phyloP scores from a whole-genome alignment of 2,329 filamentous ascomycete species.

The Aurifilum marmelostoma region DNA sequence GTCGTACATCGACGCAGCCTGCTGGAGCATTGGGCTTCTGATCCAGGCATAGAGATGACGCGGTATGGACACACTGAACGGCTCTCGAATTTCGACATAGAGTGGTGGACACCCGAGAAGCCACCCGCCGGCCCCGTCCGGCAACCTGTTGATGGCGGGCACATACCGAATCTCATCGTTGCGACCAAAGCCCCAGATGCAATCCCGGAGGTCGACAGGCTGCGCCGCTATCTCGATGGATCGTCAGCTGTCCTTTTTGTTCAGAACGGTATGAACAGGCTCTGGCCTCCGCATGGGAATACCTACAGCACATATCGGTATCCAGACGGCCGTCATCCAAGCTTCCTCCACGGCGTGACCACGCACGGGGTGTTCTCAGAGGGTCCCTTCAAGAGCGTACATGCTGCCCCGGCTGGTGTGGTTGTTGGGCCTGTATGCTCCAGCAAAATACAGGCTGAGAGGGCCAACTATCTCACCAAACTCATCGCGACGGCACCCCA shows the following conservation, averaged over 20 bases:
- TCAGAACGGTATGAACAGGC: slow-evolving; percentile 83
- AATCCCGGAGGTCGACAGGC: slow-evolving; percentile 58
- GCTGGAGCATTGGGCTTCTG: slow-evolving; percentile 50
- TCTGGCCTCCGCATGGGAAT: slow-evolving; percentile 57
- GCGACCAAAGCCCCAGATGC: slow-evolving; percentile 75
- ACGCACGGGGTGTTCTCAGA: slow-evolving; percentile 59
- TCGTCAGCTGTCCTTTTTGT: slow-evolving; percentile 78
- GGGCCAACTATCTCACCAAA: slow-evolving; percentile 44
- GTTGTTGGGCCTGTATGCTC: slow-evolving; percentile 51
- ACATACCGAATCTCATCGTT: slow-evolving; percentile 75
- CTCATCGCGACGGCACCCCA: slow-evolving; percentile 47
- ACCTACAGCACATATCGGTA: slow-evolving; percentile 49
- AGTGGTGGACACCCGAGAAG: slow-evolving; percentile 56
- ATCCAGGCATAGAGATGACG: slow-evolving; percentile 51
- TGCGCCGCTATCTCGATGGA: slow-evolving; percentile 64
- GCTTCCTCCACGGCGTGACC: slow-evolving; percentile 71
- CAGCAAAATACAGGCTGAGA: slow-evolving; percentile 28
- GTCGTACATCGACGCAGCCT: slow-evolving; percentile 68
- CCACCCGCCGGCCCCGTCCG: slow-evolving; percentile 42
- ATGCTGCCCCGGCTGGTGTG: slow-evolving; percentile 54
- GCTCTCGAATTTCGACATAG: slow-evolving; percentile 50
- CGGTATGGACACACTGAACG: slow-evolving; percentile 39
- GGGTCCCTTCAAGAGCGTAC: slow-evolving; percentile 54
- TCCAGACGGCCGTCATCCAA: slow-evolving; percentile 51
- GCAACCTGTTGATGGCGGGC: slow-evolving; percentile 44